Evolutionary conservation across 2,329 filamentous ascomycete species (phyloP), one percentile per base, ranked within the genome.

Genomic region (Hirsutella thompsonii): DNA sequence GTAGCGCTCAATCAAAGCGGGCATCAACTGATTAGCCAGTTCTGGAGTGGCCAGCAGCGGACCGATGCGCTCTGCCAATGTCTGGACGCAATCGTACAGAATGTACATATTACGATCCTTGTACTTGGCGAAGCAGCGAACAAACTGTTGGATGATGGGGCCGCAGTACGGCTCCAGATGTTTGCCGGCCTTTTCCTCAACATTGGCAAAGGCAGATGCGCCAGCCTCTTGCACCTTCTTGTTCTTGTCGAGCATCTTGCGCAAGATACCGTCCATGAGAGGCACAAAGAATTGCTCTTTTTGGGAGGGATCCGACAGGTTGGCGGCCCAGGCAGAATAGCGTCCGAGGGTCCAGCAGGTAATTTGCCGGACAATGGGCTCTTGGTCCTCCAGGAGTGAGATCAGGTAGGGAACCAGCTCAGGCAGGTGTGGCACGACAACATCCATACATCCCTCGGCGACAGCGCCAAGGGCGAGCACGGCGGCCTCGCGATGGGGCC

Each of bases 81-180:
- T 98, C 65, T 98, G 92, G 28, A 98, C 86, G 60, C 92, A 96
- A 64, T 98, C 92, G 66, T 98, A 98, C 28, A 98, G 76, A 41
- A 96, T 93, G 66, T 93, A 95, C 79, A 96, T 95, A 66, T 98
- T 98, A 54, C 87, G 82, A 62, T 96, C 90, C 71, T 98, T 96
- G 76, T 96, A 98, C 62, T 84, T 88, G 40, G 71, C 75, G 62
- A 98, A 98, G 61, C 92, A 98, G 45, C 75, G 72, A 40, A 95
- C 88, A 55, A 90, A 96, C 58, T 96, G 92, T 46, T 81, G 81
- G 40, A 96, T 77, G 52, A 98, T 96, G 20, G 89, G 85, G 21
- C 81, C 74, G 53, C 86, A 89, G 63, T 95, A 98, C 0, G 86
- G 86, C 47, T 81, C 79, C 34, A 98, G 66, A 46, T 81, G 74